Conservation (phyloP, 176 grass and related monocot genomes). For the Zoysia japonica region DNA sequence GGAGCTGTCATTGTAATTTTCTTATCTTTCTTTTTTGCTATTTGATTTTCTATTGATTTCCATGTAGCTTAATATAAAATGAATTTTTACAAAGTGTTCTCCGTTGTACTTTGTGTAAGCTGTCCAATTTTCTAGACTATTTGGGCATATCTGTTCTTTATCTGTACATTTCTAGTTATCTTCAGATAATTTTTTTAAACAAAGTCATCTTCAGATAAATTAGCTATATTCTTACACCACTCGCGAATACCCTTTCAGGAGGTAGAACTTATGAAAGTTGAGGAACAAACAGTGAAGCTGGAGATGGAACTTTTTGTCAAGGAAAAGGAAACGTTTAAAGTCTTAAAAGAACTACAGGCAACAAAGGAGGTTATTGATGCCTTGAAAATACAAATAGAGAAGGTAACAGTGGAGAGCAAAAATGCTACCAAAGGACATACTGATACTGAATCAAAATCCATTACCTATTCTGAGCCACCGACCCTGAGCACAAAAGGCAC, state of each 20-base stretch:
- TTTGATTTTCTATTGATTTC: not conserved
- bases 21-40: not conserved
- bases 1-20: not conserved
- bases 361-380: slow-evolving; percentile 69
- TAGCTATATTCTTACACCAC: slow-evolving; percentile 24
- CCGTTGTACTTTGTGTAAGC: not conserved
- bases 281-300: slow-evolving; percentile 89
- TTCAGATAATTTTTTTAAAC: too few species aligned
- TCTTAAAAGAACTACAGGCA: slow-evolving; percentile 77
- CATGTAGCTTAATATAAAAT: not conserved
- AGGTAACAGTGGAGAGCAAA: slow-evolving; percentile 34
- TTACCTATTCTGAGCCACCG: slow-evolving; percentile 11
- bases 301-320: slow-evolving; percentile 98
- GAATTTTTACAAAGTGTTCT: not conserved
- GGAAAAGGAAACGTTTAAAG: slow-evolving; percentile 88
- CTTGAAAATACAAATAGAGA: slow-evolving; percentile 68
- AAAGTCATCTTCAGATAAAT: not conserved
- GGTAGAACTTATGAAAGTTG: slow-evolving; percentile 91
- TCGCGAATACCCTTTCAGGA: slow-evolving; percentile 52
- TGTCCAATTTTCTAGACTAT: not conserved
- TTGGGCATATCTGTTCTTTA: not conserved
- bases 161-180: slow-evolving; percentile 3
- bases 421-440: slow-evolving; percentile 20
- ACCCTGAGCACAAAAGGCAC: slow-evolving; percentile 38
- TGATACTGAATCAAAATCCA: slow-evolving; percentile 33